phyloP scores from a whole-genome alignment of 805 yeast species.

The Alloascoidea africana region DNA sequence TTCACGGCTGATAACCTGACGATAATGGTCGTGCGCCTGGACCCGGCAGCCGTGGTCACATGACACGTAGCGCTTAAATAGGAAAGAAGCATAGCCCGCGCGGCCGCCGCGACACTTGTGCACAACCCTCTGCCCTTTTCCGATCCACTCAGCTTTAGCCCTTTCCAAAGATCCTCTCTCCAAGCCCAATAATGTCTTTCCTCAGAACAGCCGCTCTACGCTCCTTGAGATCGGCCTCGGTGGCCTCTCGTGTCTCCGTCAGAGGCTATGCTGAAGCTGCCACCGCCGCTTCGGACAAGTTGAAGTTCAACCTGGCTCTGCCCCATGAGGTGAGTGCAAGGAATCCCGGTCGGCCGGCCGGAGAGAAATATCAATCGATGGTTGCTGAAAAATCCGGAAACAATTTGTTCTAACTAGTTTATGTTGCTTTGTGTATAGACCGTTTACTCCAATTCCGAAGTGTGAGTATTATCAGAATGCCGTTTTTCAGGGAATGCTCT shows the following conservation, averaged over 20 bases:
- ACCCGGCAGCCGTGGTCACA: slow-evolving; percentile 12
- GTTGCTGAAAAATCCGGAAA: not conserved
- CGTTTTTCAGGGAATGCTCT: too few relatives aligned
- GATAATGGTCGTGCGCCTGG: slow-evolving; percentile 69
- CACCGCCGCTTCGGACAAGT: slow-evolving; percentile 46
- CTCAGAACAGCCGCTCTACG: slow-evolving; percentile 2
- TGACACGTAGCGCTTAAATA: not conserved
- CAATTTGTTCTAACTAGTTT: too few relatives aligned
- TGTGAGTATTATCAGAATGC: slow-evolving; percentile 16
- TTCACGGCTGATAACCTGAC: slow-evolving; percentile 87
- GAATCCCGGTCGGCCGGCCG: not conserved
- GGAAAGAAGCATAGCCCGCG: not conserved
- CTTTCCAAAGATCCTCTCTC: not conserved
- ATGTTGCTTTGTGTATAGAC: slow-evolving; percentile 10
- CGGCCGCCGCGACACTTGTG: not conserved
- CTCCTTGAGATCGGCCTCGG: slow-evolving; percentile 15
- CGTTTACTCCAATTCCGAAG: slow-evolving; percentile 17
- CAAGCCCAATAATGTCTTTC: slow-evolving; percentile 1
- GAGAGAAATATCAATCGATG: not conserved
- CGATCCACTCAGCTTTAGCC: too few relatives aligned
- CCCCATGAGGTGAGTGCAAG: slow-evolving; percentile 50
- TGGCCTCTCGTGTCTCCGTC: slow-evolving; percentile 39
- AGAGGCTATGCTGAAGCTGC: slow-evolving; percentile 88
- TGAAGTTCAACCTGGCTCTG: slow-evolving; percentile 79
- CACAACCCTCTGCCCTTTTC: too few relatives aligned